phyloP scores from a whole-genome alignment of 441 rosid species.

The Jatropha multifida region DNA sequence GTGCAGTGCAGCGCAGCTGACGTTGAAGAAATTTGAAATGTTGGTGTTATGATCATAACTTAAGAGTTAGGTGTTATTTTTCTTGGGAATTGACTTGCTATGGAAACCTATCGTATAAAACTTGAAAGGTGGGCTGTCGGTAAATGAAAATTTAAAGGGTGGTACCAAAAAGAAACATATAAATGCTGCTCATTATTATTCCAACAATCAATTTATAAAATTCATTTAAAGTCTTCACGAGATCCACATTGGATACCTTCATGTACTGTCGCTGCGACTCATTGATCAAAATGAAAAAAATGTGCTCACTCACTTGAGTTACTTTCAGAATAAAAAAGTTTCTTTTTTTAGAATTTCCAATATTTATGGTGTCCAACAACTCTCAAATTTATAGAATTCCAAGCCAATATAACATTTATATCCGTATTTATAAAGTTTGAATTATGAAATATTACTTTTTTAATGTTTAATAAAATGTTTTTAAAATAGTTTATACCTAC shows the following conservation, averaged over 20 bases:
- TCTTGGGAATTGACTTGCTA: background rate
- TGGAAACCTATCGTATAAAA: background rate
- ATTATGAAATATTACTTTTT: no score
- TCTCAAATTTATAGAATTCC: no score
- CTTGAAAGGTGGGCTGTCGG: background rate
- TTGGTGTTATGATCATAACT: no score
- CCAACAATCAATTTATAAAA: background rate
- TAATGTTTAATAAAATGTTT: no score
- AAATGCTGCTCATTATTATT: background rate
- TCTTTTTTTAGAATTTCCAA: no score
- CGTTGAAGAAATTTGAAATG: background rate
- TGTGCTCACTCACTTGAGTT: no score
- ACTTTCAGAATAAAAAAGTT: no score
- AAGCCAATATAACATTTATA: no score
- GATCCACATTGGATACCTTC: conserved; percentile 7
- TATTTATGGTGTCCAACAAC: no score
- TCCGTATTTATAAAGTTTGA: no score
- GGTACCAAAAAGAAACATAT: background rate
- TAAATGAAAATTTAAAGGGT: background rate
- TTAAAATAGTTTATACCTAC: no score
- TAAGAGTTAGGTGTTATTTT: background rate
- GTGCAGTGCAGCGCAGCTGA: background rate
- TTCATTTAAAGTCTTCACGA: conserved; percentile 12
- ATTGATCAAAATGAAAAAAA: background rate
- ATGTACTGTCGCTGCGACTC: background rate